These are phyloP conservation scores for Roridomyces roridus DNA, from an alignment of 768 basidiomycete species.

Conservation along the genomic window DNA sequence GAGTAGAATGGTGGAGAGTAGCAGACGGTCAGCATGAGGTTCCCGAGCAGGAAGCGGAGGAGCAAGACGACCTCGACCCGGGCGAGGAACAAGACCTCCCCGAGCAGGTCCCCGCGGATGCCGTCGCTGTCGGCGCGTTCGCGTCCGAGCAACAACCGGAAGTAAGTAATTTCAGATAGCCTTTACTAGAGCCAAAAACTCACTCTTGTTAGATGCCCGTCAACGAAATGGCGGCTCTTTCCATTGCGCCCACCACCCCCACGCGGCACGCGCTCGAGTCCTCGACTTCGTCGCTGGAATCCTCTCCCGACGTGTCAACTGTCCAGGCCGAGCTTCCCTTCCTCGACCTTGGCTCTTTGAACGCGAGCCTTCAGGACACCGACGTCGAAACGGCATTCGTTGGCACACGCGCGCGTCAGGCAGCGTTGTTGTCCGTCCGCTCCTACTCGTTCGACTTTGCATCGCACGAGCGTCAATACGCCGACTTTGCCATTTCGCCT, in stretches of 20 bases:
- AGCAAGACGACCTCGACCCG: conserved; percentile 40
- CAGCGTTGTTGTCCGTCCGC: conserved; percentile 44
- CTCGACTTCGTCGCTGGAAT: conserved; percentile 61
- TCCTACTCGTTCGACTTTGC: conserved; percentile 51
- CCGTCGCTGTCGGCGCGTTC: conserved; percentile 40
- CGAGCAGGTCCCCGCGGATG: conserved; percentile 38
- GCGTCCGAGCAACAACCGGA: conserved; percentile 47
- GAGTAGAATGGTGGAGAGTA: conserved; percentile 91
- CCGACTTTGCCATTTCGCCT: conserved; percentile 46
- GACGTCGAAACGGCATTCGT: conserved; percentile 33
- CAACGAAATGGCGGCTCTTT: conserved; percentile 58
- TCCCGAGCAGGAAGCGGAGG: conserved; percentile 16
- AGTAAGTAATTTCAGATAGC: conserved; percentile 36
- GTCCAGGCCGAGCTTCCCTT: conserved; percentile 29
- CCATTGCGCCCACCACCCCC: conserved; percentile 61
- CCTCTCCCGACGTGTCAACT: conserved; percentile 51
- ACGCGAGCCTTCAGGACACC: conserved; percentile 41
- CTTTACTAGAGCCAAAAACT: background rate
- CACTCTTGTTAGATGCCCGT: conserved; percentile 41
- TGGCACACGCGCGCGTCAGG: conserved; percentile 35
- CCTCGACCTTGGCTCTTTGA: conserved; percentile 30
- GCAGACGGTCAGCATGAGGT: conserved; percentile 68
- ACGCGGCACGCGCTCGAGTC: conserved; percentile 49
- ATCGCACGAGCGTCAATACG: conserved; percentile 41
- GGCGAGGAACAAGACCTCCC: conserved; percentile 49